These are phyloP conservation scores for Exophiala lecanii-corni DNA, from an alignment of 2,329 filamentous ascomycete species.

Conservation along the genomic window DNA sequence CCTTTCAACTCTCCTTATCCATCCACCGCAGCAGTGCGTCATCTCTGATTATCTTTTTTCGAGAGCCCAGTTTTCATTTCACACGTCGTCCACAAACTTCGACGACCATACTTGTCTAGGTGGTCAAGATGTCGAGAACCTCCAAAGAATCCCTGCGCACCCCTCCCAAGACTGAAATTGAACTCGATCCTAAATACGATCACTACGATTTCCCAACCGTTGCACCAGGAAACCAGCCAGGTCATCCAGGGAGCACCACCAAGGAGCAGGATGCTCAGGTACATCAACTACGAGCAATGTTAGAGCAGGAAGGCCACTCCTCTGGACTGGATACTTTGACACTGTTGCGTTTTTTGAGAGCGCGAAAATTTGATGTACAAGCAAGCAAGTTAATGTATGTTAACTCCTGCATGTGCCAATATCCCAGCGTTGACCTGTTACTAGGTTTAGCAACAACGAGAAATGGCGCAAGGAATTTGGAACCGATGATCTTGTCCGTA, in stretches of 20 bases:
- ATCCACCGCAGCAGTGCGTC: too few species aligned
- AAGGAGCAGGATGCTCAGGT: conserved; percentile 85
- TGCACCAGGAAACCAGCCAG: conserved; percentile 63
- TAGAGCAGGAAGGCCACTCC: conserved; percentile 78
- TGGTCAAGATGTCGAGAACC: conserved; percentile 15
- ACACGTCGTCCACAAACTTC: too few species aligned
- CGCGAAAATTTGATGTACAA: conserved; percentile 89
- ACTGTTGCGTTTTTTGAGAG: conserved; percentile 85
- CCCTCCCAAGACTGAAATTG: conserved; percentile 35
- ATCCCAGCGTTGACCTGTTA: too few species aligned
- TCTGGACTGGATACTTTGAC: conserved; percentile 89
- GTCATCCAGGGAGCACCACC: conserved; percentile 85
- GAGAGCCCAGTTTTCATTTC: too few species aligned
- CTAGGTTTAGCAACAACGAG: conserved; percentile 85
- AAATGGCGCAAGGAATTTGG: conserved; percentile 85
- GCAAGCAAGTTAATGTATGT: conserved; percentile 81
- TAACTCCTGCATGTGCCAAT: conserved; percentile 6
- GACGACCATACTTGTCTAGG: neutral
- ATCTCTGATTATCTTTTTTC: too few species aligned
- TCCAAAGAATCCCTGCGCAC: conserved; percentile 21
- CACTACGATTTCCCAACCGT: conserved; percentile 88
- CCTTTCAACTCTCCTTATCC: too few species aligned
- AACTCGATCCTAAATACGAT: conserved; percentile 85
- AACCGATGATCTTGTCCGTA: conserved; percentile 73
- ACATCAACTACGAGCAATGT: conserved; percentile 73